These are phyloP conservation scores for Linum trigynum DNA, from an alignment of 345 rosid species.

Conservation along the genomic window DNA sequence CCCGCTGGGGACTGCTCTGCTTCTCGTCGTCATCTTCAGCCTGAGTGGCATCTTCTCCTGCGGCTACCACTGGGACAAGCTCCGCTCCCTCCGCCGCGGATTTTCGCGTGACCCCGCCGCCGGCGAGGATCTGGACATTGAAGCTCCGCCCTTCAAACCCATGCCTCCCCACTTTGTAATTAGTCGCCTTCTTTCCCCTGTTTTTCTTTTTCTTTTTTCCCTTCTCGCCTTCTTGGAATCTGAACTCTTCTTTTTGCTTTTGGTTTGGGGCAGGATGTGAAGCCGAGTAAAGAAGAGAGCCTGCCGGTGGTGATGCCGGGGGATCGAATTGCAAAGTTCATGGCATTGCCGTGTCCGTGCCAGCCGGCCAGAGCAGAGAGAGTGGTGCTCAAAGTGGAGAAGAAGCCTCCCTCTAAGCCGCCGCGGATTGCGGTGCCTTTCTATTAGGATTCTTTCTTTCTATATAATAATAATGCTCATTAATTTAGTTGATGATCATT, in stretches of 20 bases:
- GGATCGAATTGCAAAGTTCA: conserved; percentile 64
- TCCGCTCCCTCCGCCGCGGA: conserved; percentile 71
- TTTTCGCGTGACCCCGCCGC: conserved; percentile 31
- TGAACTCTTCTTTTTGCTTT: too few species aligned
- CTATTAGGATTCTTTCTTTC: conserved; percentile 26
- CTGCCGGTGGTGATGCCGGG: conserved; percentile 93
- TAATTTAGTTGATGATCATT: too few species aligned
- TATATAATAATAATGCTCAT: too few species aligned
- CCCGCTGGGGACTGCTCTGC: conserved; percentile 91
- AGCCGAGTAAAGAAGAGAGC: conserved; percentile 42
- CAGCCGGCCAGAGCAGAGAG: conserved; percentile 49
- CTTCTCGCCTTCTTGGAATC: not conserved
- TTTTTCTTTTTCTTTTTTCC: not conserved
- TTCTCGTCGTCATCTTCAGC: conserved; percentile 70
- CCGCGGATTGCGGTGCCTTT: conserved; percentile 36
- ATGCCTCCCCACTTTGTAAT: conserved; percentile 36
- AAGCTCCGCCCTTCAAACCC: conserved; percentile 45
- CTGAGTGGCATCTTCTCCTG: conserved; percentile 94
- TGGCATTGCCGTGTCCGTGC: conserved; percentile 90
- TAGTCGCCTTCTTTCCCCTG: not conserved
- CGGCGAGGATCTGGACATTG: conserved; percentile 27
- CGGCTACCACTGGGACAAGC: conserved; percentile 97
- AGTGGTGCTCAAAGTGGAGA: conserved; percentile 28
- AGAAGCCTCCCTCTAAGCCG: not conserved
- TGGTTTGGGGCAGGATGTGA: conserved; percentile 32